phyloP scores from a whole-genome alignment of 2,329 filamentous ascomycete genomes.

The Gaeumannomyces tritici region DNA sequence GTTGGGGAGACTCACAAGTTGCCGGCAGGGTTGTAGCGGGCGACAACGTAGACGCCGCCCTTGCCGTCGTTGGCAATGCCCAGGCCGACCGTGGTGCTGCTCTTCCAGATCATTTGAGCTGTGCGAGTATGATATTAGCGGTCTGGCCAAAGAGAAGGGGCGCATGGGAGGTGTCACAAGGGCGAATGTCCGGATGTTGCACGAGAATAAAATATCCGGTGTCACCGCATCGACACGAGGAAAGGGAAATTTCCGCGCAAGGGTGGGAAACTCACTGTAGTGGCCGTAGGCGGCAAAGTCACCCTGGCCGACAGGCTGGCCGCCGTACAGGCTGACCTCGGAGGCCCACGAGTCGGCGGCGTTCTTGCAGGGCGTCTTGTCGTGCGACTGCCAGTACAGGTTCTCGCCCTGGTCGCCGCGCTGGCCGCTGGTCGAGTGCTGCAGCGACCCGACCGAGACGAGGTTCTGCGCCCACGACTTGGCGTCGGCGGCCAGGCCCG shows the following conservation, averaged over 20 bases:
- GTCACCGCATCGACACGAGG: neutral
- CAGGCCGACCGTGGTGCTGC: conserved; percentile 4
- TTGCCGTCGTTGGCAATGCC: conserved; percentile 3
- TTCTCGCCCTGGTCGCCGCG: conserved; percentile 19
- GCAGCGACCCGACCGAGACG: conserved; percentile 15
- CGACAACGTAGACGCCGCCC: conserved; percentile 6
- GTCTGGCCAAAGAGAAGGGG: neutral
- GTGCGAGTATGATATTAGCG: neutral
- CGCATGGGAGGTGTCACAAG: neutral
- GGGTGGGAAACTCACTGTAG: conserved; percentile 16
- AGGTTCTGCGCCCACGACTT: conserved; percentile 19
- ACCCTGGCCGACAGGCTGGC: conserved; percentile 22
- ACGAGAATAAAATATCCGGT: neutral
- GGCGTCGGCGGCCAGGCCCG: conserved; percentile 16
- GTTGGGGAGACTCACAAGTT: conserved; percentile 5
- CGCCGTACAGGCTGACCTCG: conserved; percentile 22
- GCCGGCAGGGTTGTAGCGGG: conserved; percentile 5
- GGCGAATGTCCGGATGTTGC: neutral
- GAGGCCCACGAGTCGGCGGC: conserved; percentile 21
- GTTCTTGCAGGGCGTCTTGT: conserved; percentile 11
- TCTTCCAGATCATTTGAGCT: conserved; percentile 20
- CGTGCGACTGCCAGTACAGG: conserved; percentile 14
- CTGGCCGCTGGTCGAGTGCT: conserved; percentile 16
- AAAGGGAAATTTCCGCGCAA: too few relatives aligned
- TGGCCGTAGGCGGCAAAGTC: conserved; percentile 22